Base-by-base conservation (phyloP, 2,329 filamentous ascomycete genomes). In the Chaetothyriales sp. region DNA sequence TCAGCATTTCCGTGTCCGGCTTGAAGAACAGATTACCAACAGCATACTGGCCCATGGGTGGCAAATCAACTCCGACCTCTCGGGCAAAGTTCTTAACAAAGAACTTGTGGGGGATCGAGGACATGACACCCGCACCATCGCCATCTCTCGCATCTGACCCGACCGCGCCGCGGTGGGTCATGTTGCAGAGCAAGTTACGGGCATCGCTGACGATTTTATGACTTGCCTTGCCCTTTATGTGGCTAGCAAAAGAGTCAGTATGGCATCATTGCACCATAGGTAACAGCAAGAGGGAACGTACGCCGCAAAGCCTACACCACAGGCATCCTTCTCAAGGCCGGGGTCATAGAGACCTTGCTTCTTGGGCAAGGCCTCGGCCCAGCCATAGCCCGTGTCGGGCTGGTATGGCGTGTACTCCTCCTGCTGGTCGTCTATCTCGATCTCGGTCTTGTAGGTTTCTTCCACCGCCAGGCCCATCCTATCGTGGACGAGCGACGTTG, bases 181-280 rank as follows among this genome's bases (percentile, higher is more conserved):
- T 98, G 79, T 98, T 97, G 78, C 92, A 98, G 58, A 98, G 82
- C 56, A 98, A 77, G 71, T 89, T 94, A 60, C 87, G 85, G 61
- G 89, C 90, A 94, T 97, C 90, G 72, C 86, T 95, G 58, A 97
- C 85, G 66, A 97, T 97, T 69, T 97, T 98, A 78, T 97, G 92
- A 76, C 89, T 97, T 58, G 89, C 71, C 70, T 86, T 85, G 75
- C 92, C 92, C 77, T 97, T 97, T 72, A 97, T 97, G 70, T 97
- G 86, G 75, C 88, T 94, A 62, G 9, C 54, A 53, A 46, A n/a
- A 19, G 22, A 8, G 47, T 45, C 33, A 22, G 56, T 13, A 18
- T 7, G 40, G 22, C 29, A 28, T 28, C 33, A 47, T 22, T 29
- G 13, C 19, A 18, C 22, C 22, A 18, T 37, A 1, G 22, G 19